Percentiles rank a stretch among this genome's conserved stretches.
These are phyloP conservation scores for Polygonum maritimum DNA, from an alignment of 148 eudicot species.

Conservation along the genomic window DNA sequence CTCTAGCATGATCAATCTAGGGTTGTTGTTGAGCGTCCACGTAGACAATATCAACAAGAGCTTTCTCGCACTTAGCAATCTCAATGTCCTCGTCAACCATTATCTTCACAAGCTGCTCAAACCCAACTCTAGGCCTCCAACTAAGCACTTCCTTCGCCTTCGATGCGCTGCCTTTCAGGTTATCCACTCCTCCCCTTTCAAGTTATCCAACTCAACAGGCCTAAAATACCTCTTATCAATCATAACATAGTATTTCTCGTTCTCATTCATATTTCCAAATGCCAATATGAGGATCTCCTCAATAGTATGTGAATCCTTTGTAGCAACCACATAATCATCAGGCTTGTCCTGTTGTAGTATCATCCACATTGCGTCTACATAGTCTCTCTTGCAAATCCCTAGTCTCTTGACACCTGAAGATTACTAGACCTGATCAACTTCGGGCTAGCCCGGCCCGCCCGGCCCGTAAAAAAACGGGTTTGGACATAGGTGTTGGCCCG, in stretches of 20 bases:
- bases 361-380: conserved; percentile 99
- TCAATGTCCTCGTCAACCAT: conserved; percentile 93
- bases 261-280: conserved; percentile 68
- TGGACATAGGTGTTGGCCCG: too few relatives aligned
- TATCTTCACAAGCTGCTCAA: conserved; percentile 89
- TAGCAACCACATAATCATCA: conserved; percentile 91
- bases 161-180: conserved; percentile 64
- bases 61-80: conserved; percentile 83
- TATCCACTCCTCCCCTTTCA: conserved; percentile 7
- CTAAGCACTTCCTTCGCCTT: conserved; percentile 72
- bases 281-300: conserved; percentile 79
- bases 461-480: too few relatives aligned
- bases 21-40: conserved; percentile 97
- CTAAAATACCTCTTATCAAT: conserved; percentile 87
- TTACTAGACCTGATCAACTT: too few relatives aligned
- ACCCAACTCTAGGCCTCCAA: conserved; percentile 89
- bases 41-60: conserved; percentile 82
- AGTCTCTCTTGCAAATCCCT: conserved; percentile 99
- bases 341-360: conserved; percentile 98
- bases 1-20: conserved; percentile 16
- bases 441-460: too few relatives aligned
- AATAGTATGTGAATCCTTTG: conserved; percentile 87
- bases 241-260: conserved; percentile 78
- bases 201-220: conserved; percentile 91
- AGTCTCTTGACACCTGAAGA: conserved; percentile 72